These are phyloP conservation scores for Nepenthes gracilis DNA, from an alignment of 148 eudicot genomes.

Conservation along the genomic window DNA sequence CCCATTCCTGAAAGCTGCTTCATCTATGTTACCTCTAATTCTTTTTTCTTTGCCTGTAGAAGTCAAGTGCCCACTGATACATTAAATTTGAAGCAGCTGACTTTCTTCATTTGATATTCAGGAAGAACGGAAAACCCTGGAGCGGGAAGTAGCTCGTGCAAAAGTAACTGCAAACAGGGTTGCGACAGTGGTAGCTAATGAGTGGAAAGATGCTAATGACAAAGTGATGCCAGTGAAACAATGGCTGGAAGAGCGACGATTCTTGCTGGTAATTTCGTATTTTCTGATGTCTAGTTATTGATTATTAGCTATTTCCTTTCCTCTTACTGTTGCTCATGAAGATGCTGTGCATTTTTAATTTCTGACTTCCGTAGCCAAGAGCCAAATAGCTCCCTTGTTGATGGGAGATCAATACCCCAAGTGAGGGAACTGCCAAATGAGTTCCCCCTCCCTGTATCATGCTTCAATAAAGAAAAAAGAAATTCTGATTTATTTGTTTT, in stretches of 20 bases:
- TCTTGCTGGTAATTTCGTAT: constrained; percentile 39
- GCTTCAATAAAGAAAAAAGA: not conserved
- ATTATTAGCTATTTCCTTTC: not conserved
- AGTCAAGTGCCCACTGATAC: not conserved
- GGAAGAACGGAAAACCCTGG: constrained; percentile 74
- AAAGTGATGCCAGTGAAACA: constrained; percentile 81
- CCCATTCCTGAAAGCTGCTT: not conserved
- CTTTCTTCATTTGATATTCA: constrained; percentile 6
- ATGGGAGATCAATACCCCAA: too few relatives aligned
- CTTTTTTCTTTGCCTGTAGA: not conserved
- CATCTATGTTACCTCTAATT: not conserved
- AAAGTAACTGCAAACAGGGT: constrained; percentile 77
- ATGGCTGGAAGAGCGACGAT: constrained; percentile 77
- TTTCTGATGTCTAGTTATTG: not conserved
- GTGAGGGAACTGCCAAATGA: too few relatives aligned
- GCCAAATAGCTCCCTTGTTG: too few relatives aligned
- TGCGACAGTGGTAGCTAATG: constrained; percentile 73
- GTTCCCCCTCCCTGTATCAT: too few relatives aligned
- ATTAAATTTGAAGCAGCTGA: not conserved
- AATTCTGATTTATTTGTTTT: not conserved
- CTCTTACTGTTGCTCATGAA: not conserved
- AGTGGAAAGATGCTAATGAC: constrained; percentile 77
- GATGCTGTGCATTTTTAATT: not conserved
- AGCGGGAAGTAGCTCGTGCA: constrained; percentile 71
- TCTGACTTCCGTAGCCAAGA: too few relatives aligned